A percentile compares a stretch with the other conserved stretches of the same genome.
phyloP scores from a whole-genome alignment of 108 stramenopile species.

The Nitzschia sp. region DNA sequence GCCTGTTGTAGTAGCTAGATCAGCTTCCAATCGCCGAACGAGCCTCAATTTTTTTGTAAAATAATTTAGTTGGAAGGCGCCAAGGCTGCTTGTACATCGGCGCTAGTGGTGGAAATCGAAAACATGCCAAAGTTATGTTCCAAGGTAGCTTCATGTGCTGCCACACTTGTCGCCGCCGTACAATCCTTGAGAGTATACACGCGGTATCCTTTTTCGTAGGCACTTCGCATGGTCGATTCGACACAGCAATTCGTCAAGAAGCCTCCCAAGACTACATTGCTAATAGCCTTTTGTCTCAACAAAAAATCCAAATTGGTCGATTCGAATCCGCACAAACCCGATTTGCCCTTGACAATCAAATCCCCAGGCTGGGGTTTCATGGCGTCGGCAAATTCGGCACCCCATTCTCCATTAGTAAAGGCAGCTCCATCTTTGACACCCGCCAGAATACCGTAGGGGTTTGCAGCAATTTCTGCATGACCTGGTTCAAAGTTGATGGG shows the following conservation, averaged over 20 bases:
- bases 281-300: constrained; percentile 57
- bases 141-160: constrained; percentile 64
- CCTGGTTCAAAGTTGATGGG: constrained; percentile 67
- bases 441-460: constrained; percentile 67
- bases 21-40: too few species aligned
- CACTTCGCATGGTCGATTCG: constrained; percentile 78
- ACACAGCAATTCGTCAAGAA: constrained; percentile 88
- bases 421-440: constrained; percentile 63
- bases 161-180: constrained; percentile 60
- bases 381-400: constrained; percentile 46
- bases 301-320: constrained; percentile 80
- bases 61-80: too few species aligned
- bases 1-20: too few species aligned
- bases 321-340: constrained; percentile 71
- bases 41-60: too few species aligned
- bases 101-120: constrained; percentile 54
- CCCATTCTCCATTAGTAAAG: constrained; percentile 64
- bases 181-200: constrained; percentile 77
- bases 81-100: constrained; percentile 44
- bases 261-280: constrained; percentile 68
- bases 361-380: constrained; percentile 65
- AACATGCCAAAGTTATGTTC: constrained; percentile 81
- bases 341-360: constrained; percentile 69
- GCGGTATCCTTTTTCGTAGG: constrained; percentile 76
- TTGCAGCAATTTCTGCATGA: constrained; percentile 51